These are phyloP conservation scores for Lasiodiplodia theobromae DNA, from an alignment of 2,329 filamentous ascomycete genomes.

Conservation along the genomic window DNA sequence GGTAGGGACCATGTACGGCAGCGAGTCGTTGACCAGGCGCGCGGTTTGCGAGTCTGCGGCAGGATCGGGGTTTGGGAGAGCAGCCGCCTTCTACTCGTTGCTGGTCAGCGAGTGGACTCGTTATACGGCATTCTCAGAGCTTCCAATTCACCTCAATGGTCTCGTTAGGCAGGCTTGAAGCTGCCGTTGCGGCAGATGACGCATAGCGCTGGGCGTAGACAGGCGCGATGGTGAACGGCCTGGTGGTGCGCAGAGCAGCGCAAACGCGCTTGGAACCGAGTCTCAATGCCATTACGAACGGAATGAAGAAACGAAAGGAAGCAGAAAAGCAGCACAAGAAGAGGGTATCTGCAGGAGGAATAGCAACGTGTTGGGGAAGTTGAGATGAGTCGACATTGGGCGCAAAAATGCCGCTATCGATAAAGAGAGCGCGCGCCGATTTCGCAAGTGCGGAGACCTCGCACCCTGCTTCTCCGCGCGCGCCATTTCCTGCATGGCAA, in stretches of 20 bases:
- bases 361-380: background rate
- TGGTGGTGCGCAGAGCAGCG: slow-evolving; percentile 34
- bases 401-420: slow-evolving; percentile 27
- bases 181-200: slow-evolving; percentile 46
- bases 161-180: slow-evolving; percentile 51
- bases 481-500: slow-evolving; percentile 6
- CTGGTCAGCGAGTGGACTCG: background rate
- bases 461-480: slow-evolving; percentile 6
- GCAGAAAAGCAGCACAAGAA: background rate
- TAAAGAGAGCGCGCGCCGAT: slow-evolving; percentile 14
- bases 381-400: slow-evolving; percentile 7
- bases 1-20: slow-evolving; percentile 92
- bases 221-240: slow-evolving; percentile 8
- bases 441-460: slow-evolving; percentile 13
- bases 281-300: slow-evolving; percentile 26
- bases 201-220: slow-evolving; percentile 41
- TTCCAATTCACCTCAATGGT: slow-evolving; percentile 47
- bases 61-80: slow-evolving; percentile 74
- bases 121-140: background rate
- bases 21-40: slow-evolving; percentile 75
- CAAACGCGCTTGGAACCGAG: slow-evolving; percentile 30
- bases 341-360: background rate
- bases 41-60: slow-evolving; percentile 75
- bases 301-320: slow-evolving; percentile 6
- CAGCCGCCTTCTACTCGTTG: slow-evolving; percentile 40